Conservation (phyloP, 768 basidiomycete genomes). For the Rhizopogon sp. region DNA sequence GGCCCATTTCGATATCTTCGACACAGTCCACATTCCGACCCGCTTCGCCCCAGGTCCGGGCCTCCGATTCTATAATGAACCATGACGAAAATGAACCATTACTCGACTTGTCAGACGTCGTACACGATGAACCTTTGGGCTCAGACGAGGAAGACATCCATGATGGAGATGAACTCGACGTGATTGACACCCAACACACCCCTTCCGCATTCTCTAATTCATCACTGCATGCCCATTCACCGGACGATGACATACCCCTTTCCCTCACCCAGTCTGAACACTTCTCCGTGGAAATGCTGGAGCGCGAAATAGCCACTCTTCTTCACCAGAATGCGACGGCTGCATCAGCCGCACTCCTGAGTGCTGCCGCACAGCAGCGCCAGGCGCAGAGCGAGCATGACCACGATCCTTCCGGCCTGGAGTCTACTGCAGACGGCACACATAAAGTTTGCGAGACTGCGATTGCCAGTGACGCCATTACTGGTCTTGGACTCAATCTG, state of each 20-base stretch:
- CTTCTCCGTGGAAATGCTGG: slow-evolving; percentile 68
- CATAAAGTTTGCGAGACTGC: slow-evolving; percentile 3
- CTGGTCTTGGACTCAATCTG: slow-evolving; percentile 51
- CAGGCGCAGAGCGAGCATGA: slow-evolving; percentile 40
- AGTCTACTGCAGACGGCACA: slow-evolving; percentile 14
- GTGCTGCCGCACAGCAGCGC: slow-evolving; percentile 64
- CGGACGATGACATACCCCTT: slow-evolving; percentile 26
- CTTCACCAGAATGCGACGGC: slow-evolving; percentile 73
- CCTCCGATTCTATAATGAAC: slow-evolving; percentile 29
- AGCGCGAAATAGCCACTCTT: slow-evolving; percentile 71
- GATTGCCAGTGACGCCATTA: slow-evolving; percentile 8
- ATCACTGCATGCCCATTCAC: slow-evolving; percentile 11
- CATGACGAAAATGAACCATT: slow-evolving; percentile 57
- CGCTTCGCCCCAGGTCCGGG: not conserved
- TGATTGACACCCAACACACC: slow-evolving; percentile 26
- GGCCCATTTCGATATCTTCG: not conserved
- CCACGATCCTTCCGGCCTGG: slow-evolving; percentile 28
- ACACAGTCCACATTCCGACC: not conserved
- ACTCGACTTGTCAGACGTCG: slow-evolving; percentile 78
- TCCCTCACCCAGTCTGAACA: slow-evolving; percentile 40
- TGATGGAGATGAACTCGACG: slow-evolving; percentile 22
- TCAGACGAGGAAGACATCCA: slow-evolving; percentile 43
- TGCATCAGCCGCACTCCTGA: slow-evolving; percentile 58
- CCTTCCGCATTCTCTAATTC: slow-evolving; percentile 20
- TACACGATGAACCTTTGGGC: slow-evolving; percentile 72